Evolutionary conservation across 768 basidiomycete species (phyloP).

Genomic region (Boletus rubropictus): DNA sequence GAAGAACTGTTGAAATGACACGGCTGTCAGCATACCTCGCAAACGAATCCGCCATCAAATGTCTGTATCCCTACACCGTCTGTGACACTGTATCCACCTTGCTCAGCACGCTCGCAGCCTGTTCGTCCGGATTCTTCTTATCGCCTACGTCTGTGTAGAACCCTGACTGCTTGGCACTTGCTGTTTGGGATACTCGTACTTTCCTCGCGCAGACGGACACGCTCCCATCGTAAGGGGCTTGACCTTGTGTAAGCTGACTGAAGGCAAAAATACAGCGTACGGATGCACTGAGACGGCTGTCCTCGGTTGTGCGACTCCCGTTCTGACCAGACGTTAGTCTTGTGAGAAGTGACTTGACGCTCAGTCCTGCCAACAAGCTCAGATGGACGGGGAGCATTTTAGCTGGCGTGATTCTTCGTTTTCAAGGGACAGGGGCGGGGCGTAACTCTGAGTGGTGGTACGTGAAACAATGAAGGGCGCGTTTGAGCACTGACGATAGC

Average conservation of each 20-base stretch:
- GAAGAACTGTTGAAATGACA: slow-evolving; percentile 74
- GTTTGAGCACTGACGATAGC: slow-evolving; percentile 6
- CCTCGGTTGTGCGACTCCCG: background rate
- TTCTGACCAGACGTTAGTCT: background rate
- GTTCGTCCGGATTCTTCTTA: slow-evolving; percentile 15
- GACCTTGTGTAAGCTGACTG: slow-evolving; percentile 6
- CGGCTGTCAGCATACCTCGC: slow-evolving; percentile 19
- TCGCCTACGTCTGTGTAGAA: slow-evolving; percentile 7
- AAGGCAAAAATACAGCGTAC: background rate
- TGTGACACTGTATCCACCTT: slow-evolving; percentile 25
- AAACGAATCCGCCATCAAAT: slow-evolving; percentile 19
- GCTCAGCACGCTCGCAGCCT: slow-evolving; percentile 11
- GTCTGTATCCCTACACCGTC: slow-evolving; percentile 22
- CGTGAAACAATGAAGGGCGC: slow-evolving; percentile 4
- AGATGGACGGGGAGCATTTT: background rate
- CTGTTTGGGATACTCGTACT: slow-evolving; percentile 2
- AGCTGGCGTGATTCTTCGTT: background rate
- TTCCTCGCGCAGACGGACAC: slow-evolving; percentile 4
- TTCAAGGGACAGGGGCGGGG: slow-evolving; percentile 1
- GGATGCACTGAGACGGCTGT: background rate
- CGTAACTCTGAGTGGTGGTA: slow-evolving; percentile 9
- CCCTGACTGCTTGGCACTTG: slow-evolving; percentile 1
- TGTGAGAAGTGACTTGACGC: background rate
- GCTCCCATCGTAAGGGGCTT: slow-evolving; percentile 5
- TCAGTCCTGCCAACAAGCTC: background rate